A percentile compares a stretch with the other conserved stretches of the same genome.
Evolutionary conservation across 345 rosid species (phyloP).

Genomic region (Murraya paniculata): DNA sequence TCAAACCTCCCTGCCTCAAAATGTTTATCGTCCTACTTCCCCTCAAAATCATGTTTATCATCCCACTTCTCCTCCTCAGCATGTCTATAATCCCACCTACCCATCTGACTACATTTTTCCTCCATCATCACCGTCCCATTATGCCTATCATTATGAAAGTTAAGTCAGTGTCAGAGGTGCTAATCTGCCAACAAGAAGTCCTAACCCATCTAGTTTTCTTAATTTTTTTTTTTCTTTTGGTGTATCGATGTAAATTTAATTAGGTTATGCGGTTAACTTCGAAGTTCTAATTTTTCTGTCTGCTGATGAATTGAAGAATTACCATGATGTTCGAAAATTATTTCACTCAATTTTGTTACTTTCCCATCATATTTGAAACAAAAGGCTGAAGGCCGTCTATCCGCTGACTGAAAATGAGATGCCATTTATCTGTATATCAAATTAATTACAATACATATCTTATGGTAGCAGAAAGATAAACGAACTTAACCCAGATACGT

Average conservation of each 20-base stretch:
- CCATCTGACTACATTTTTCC: slow-evolving; percentile 14
- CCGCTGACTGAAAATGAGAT: too few relatives aligned
- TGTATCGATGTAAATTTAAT: slow-evolving; percentile 2
- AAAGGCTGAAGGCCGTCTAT: too few relatives aligned
- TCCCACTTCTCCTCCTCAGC: slow-evolving; percentile 37
- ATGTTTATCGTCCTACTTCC: slow-evolving; percentile 35
- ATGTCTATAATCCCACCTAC: slow-evolving; percentile 28
- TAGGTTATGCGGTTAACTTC: background rate
- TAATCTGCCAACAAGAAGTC: slow-evolving; percentile 5
- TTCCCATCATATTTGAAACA: too few relatives aligned
- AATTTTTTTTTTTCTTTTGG: background rate
- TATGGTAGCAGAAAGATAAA: background rate
- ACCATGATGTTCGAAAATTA: background rate
- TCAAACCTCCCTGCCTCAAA: slow-evolving; percentile 31
- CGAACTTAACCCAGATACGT: background rate
- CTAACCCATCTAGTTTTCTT: slow-evolving; percentile 17
- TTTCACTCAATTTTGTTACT: background rate
- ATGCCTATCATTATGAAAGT: slow-evolving; percentile 40
- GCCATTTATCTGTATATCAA: background rate
- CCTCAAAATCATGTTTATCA: slow-evolving; percentile 31
- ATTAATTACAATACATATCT: background rate
- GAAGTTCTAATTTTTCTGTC: background rate
- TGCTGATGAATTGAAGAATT: background rate
- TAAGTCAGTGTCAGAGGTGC: slow-evolving; percentile 9
- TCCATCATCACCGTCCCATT: slow-evolving; percentile 11